Evolutionary conservation across 371 early-diverging fungal genomes (phyloP), one percentile per base, ranked within the genome.

Genomic region (Caulochytrium protostelioides): DNA sequence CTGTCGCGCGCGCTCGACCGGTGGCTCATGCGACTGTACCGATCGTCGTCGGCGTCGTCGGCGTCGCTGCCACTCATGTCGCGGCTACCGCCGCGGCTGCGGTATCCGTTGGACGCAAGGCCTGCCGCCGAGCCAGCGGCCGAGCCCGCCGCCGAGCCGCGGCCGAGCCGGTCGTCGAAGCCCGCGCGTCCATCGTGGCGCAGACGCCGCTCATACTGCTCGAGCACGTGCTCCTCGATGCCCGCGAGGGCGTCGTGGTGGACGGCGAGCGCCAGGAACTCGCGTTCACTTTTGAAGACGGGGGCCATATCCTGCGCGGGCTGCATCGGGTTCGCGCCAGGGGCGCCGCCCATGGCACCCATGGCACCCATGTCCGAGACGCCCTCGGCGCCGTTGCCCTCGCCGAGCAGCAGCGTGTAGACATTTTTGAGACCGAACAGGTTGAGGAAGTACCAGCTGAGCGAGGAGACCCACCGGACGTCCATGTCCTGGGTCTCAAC

Each of bases 361-460:
- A 72, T 72, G n/a, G 79, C 72, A 32, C 78, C 69, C 83, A 90
- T 84, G 49, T 86, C 80, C 29, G 65, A 58, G 49, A 73, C 65
- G 5, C 78, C 84, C 46, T 82, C 89, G 22, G 87, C 91, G 42
- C 79, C 71, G 52, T 86, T 87, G 22, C 73, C 80, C 41, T 80
- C 79, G 28, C 92, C 92, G 9, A 94, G 57, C 40, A 94, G 70
- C 20, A 91, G 65, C 22, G 81, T 71, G 54, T 81, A 92, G 14
- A 91, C 79, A 39, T 79, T 76, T 35, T 77, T 74, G 22, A 94
- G 67, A 45, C 95, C 95, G 65, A 94, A 91, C 44, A 94, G 49
- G 50, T 91, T 91, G 24, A 94, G 54, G 52, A 94, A 94, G 63
- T 94, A 94, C 92, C 91, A 92, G 4, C 89, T 89, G 15, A 94